Base-by-base conservation (phyloP, 257 asterid species). In the Henckelia pumila region DNA sequence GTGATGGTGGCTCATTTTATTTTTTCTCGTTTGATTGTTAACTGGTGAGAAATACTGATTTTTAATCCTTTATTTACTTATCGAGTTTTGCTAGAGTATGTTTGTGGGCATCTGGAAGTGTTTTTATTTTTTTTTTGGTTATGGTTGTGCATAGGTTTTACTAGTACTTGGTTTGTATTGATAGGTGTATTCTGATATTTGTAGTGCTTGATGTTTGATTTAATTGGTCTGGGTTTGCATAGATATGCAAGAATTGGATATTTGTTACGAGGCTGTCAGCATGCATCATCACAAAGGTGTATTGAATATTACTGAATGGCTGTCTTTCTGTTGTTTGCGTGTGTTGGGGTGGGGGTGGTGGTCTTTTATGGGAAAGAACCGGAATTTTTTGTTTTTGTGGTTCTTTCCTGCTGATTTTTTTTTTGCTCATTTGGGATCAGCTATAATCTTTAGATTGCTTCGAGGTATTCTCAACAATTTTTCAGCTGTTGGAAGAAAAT, bases 21-120 rank as follows among this genome's bases (percentile, higher is more conserved):
- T 74, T 69, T 59, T 62, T 7, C 57, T 73, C 73, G 67, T 59
- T 56, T 58, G 71, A 60, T 50, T 69, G 21, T 70, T 79, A 59
- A 61, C 61, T 75, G 83, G 81, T 80, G 56, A 75, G 76, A 53
- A 70, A 64, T 32, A 32, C 59, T 44, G 33, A 8, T 3, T 49
- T 74, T 78, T 44, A 6, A 17, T 8, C 3, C 58, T 62, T 72
- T 47, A 2, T 68, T 30, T 4, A 50, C 56, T 32, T n/a, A n/a
- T n/a, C 66, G 64, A 69, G 57, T n/a, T 71, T 47, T 55, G 22
- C 24, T 61, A 24, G 24, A 55, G 6, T 61, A 33, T 25, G 53
- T 72, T 28, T 59, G 57, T 69, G 32, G 61, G 56, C 67, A 29
- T 63, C 19, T 29, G 3, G 10, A 23, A 52, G 61, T 29, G n/a